Evolutionary conservation across 768 basidiomycete genomes (phyloP), one percentile per base, ranked within the genome.

Genomic region (Suillus clintonianus): DNA sequence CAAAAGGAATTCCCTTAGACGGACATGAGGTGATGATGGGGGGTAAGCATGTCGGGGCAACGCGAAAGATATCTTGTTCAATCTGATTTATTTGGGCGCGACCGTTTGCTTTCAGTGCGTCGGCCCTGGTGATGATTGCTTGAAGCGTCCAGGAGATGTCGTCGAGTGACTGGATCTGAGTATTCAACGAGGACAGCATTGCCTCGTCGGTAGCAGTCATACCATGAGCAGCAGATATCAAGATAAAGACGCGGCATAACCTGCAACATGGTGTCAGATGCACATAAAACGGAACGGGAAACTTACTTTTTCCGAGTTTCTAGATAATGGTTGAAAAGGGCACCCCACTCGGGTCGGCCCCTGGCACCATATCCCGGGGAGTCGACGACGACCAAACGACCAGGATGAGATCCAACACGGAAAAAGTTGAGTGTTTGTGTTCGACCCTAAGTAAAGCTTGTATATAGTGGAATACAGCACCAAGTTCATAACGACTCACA

Each of bases 281-380:
- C 1, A 34, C 50, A 8, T 61, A 30, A 57, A 62, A 54, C 19
- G 37, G 10, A 4, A 27, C 22, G 48, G 42, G 43, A 15, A 32
- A 78, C 88, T 64, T 67, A 92, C 91, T 87, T 79, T 69, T 83
- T 74, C 19, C 91, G 86, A 43, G 77, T 84, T 60, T 80, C 71
- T 15, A 91, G 65, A 69, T 92, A 94, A 47, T 83, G 75, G 60
- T 89, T 80, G 72, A 93, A 92, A 4, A 91, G 67, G 32, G 77
- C 72, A 1, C 92, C 91, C 91, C 91, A 94, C 74, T 91, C 89
- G 39, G 82, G 81, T 48, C 89, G 82, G 14, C 92, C 91, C 60
- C 90, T 81, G 10, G 81, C 76, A 55, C 92, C 92, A 71, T 94
- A 94, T 17, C 92, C 92, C 3, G 92, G 92, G 14, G 91, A 83